Base-by-base conservation (phyloP, 257 asterid genomes). In the Paulownia fortunei region DNA sequence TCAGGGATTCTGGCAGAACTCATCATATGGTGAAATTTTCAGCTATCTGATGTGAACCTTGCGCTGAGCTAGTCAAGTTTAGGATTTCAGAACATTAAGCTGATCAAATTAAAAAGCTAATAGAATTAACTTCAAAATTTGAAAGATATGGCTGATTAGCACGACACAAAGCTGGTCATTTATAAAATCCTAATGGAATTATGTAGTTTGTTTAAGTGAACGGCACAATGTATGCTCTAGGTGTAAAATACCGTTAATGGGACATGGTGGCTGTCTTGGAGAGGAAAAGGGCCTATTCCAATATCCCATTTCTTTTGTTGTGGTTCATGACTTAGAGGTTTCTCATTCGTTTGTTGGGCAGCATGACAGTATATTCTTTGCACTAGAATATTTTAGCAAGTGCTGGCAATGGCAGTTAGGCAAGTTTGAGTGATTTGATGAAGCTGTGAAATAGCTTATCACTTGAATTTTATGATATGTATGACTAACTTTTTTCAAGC, bases 401-500 rank as follows among this genome's bases (percentile, higher is more conserved):
- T 39, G 32, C 37, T 34, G n/a, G n/a, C n/a, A n/a, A 34, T 34
- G 37, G 37, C 37, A 5, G 37, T 34, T 34, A 34, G 2, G 37
- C 37, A 34, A 34, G 56, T 10, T n/a, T 21, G 68, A 72, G n/a
- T 39, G 55, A 41, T 55, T 72, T 54, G 63, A 51, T 72, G 55
- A 10, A 65, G 23, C 52, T 55, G 54, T 6, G 36, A 15, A 39
- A 54, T 13, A 21, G 15, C 18, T 71, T 18, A 32, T 36, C 16
- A 32, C 52, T 19, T 52, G 15, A 18, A 52, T 32, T 32, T 18
- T 34, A 52, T n/a, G n/a, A n/a, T n/a, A n/a, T n/a, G n/a, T n/a
- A n/a, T 37, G 27, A 59, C 9, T 59, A 26, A 44, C 8, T 44
- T 52, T 61, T 21, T 37, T 21, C 52, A 56, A 13, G 42, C 24